Conservation (phyloP, 2,329 filamentous ascomycete species). For the Pseudocercospora macadamiae region DNA sequence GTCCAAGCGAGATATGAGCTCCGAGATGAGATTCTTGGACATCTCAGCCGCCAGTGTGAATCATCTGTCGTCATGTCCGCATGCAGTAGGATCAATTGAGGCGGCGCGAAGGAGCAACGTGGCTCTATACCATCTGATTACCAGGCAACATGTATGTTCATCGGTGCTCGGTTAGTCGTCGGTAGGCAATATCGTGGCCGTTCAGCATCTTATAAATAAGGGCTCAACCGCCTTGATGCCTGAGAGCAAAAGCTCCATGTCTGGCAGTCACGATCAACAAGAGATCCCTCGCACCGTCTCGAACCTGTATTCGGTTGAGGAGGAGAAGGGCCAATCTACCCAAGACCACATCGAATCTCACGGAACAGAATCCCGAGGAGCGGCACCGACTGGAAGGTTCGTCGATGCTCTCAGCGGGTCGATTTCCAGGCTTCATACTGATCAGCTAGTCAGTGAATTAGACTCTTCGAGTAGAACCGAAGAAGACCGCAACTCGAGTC, state of each 20-base stretch:
- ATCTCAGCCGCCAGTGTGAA: not conserved
- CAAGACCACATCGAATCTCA: too few relatives aligned
- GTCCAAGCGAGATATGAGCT: not conserved
- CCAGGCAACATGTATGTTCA: not conserved
- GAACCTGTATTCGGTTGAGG: too few relatives aligned
- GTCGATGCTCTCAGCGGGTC: too few relatives aligned
- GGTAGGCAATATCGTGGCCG: not conserved
- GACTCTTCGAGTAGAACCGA: not conserved
- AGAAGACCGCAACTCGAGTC: not conserved
- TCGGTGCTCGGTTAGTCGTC: not conserved
- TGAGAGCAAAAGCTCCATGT: too few relatives aligned
- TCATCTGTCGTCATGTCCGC: too few relatives aligned
- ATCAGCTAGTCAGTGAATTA: not conserved
- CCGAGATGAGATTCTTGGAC: not conserved
- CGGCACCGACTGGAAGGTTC: too few relatives aligned
- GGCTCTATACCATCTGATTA: not conserved
- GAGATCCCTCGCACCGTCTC: not conserved
- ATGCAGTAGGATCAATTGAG: too few relatives aligned
- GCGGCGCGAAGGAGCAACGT: too few relatives aligned
- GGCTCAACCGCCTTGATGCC: not conserved
- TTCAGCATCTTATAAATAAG: not conserved
- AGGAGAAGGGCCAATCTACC: too few relatives aligned
- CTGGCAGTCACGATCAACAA: not conserved
- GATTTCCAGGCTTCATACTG: not conserved
- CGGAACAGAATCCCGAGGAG: too few relatives aligned